Percentiles rank a stretch among this genome's conserved stretches.
These are phyloP conservation scores for Dionaea muscipula DNA, from an alignment of 179 eudicot species.

Conservation along the genomic window DNA sequence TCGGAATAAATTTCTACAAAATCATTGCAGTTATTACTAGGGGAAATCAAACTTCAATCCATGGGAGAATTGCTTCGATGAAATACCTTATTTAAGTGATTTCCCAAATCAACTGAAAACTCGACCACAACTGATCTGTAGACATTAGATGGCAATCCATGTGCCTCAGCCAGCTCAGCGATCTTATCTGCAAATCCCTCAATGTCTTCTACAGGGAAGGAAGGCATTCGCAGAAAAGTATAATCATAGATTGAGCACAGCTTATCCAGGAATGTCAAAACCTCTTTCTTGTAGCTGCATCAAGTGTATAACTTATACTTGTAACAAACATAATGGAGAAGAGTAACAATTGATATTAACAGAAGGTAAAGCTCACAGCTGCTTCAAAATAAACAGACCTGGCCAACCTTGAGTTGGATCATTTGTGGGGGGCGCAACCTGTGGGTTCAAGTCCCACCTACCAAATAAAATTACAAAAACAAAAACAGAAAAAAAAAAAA, in stretches of 20 bases:
- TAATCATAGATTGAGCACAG: constrained; percentile 55
- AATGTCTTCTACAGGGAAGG: constrained; percentile 28
- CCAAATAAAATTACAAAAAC: too few species aligned
- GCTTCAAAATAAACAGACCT: not conserved
- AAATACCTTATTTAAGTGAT: constrained; percentile 57
- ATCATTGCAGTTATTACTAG: not conserved
- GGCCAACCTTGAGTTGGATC: too few species aligned
- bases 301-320: not conserved
- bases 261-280: constrained; percentile 67
- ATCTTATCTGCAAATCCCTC: constrained; percentile 49
- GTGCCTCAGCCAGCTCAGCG: constrained; percentile 45
- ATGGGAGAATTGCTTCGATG: not conserved
- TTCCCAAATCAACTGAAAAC: constrained; percentile 34
- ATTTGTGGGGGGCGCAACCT: too few species aligned
- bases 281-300: constrained; percentile 73
- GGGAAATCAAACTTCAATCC: not conserved
- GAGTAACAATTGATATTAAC: too few species aligned
- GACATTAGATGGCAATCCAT: constrained; percentile 43
- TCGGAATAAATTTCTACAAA: not conserved
- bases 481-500: too few species aligned
- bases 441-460: too few species aligned
- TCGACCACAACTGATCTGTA: constrained; percentile 38
- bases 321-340: too few species aligned
- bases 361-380: not conserved
- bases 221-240: constrained; percentile 29